phyloP scores from a whole-genome alignment of 2,329 filamentous ascomycete species.

The Fusarium sarcochroum region DNA sequence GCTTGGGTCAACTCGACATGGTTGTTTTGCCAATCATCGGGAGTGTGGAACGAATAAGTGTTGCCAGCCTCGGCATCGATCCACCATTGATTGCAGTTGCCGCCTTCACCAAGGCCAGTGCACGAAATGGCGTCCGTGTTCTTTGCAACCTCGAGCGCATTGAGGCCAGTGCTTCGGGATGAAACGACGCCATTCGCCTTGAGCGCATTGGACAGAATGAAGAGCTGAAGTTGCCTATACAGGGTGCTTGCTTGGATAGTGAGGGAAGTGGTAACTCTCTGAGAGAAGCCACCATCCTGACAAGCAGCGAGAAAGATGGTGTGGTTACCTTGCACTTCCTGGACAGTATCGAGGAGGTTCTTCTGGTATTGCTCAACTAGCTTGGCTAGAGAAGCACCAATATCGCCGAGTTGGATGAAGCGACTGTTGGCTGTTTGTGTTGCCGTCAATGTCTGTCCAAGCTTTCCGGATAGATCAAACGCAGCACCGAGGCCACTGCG shows the following conservation, averaged over 20 bases:
- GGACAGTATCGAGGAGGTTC: constrained; percentile 24
- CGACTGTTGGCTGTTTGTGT: constrained; percentile 16
- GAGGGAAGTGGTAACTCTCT: constrained; percentile 25
- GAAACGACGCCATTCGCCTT: constrained; percentile 24
- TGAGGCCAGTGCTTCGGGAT: constrained; percentile 6
- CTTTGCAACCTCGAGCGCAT: constrained; percentile 4
- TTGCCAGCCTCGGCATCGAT: constrained; percentile 9
- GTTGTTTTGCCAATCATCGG: constrained; percentile 19
- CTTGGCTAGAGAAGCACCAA: constrained; percentile 11
- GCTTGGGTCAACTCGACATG: constrained; percentile 17
- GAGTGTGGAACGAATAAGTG: constrained; percentile 26
- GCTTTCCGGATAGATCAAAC: constrained; percentile 18
- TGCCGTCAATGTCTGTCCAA: constrained; percentile 8
- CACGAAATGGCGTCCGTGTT: constrained; percentile 10
- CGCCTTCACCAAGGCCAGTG: not conserved
- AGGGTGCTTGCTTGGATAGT: constrained; percentile 26
- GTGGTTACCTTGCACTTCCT: constrained; percentile 20
- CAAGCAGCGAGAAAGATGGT: constrained; percentile 18
- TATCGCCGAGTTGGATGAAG: constrained; percentile 10
- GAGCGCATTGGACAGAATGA: constrained; percentile 17
- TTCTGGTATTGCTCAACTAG: constrained; percentile 21
- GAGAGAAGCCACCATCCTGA: constrained; percentile 20
- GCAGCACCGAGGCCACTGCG: constrained; percentile 7
- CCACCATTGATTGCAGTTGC: constrained; percentile 30
- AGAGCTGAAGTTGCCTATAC: constrained; percentile 18